A percentile compares a stretch with the other conserved stretches of the same genome.
Evolutionary conservation across 805 yeast genomes (phyloP).

Genomic region (Candida tibetensis): DNA sequence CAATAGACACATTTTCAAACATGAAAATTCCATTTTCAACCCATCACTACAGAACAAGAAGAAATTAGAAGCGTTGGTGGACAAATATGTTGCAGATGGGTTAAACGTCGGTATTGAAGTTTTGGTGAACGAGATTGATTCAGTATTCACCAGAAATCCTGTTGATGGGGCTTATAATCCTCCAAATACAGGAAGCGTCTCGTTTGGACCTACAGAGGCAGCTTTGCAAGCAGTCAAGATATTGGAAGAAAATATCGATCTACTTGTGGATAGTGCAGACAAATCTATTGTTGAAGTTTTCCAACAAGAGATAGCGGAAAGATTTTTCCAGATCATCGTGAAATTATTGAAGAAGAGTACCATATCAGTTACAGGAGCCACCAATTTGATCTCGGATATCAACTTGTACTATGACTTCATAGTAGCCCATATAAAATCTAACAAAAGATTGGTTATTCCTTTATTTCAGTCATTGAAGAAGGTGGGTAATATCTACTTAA

Average conservation of each 20-base stretch:
- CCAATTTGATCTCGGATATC: conserved; percentile 75
- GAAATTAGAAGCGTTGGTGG: conserved; percentile 75
- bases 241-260: conserved; percentile 65
- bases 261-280: conserved; percentile 80
- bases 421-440: conserved; percentile 43
- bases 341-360: conserved; percentile 70
- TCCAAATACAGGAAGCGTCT: conserved; percentile 15
- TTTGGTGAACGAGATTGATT: conserved; percentile 75
- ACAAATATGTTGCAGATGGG: conserved; percentile 89
- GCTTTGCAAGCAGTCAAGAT: conserved; percentile 62
- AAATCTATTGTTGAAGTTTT: conserved; percentile 86
- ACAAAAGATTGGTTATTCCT: conserved; percentile 67
- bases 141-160: conserved; percentile 53
- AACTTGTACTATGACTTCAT: conserved; percentile 77
- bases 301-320: conserved; percentile 88
- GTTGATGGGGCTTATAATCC: conserved; percentile 65
- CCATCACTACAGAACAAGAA: conserved; percentile 78
- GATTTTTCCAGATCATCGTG: conserved; percentile 74
- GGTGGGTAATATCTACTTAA: conserved; percentile 79
- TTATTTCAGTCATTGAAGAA: conserved; percentile 77
- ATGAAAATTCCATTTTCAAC: conserved; percentile 73
- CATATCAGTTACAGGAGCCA: conserved; percentile 79
- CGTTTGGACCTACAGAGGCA: conserved; percentile 52
- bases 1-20: conserved; percentile 55
- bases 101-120: conserved; percentile 90